phyloP scores from a whole-genome alignment of 148 eudicot species.

The Rhododendron griersonianum region DNA sequence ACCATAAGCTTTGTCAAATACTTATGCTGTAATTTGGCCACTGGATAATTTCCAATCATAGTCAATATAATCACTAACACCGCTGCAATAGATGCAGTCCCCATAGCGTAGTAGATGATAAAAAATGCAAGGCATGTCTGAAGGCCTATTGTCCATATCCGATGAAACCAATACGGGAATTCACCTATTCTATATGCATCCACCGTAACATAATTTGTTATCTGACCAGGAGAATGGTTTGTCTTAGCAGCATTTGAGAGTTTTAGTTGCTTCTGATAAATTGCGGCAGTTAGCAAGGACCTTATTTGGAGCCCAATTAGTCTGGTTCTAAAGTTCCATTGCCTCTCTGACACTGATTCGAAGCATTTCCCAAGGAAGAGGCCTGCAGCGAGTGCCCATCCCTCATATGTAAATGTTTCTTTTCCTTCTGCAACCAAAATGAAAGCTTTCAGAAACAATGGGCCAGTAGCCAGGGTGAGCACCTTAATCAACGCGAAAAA shows the following conservation, averaged over 20 bases:
- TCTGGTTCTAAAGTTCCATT: constrained; percentile 46
- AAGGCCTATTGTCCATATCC: constrained; percentile 51
- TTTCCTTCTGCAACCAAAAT: constrained; percentile 29
- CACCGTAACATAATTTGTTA: constrained; percentile 46
- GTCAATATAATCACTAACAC: constrained; percentile 29
- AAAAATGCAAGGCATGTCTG: constrained; percentile 41
- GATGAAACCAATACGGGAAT: constrained; percentile 55
- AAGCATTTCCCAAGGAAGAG: constrained; percentile 38
- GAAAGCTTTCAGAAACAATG: constrained; percentile 45
- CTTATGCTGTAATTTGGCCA: constrained; percentile 45
- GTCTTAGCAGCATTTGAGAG: constrained; percentile 37
- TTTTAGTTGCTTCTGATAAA: constrained; percentile 50
- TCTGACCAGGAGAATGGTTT: constrained; percentile 45
- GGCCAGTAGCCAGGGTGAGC: too few relatives aligned
- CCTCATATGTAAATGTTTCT: constrained; percentile 32
- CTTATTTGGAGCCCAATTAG: constrained; percentile 49
- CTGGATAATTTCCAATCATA: constrained; percentile 40
- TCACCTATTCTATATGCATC: constrained; percentile 63
- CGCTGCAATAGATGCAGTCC: constrained; percentile 36
- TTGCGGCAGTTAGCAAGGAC: constrained; percentile 47
- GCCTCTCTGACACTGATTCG: constrained; percentile 57
- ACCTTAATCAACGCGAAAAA: too few relatives aligned
- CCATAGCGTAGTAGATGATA: constrained; percentile 34
- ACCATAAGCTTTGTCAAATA: constrained; percentile 47
- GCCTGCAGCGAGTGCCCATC: constrained; percentile 25